Conservation (phyloP, 2,329 filamentous ascomycete genomes). For the Beauveria brongniartii region DNA sequence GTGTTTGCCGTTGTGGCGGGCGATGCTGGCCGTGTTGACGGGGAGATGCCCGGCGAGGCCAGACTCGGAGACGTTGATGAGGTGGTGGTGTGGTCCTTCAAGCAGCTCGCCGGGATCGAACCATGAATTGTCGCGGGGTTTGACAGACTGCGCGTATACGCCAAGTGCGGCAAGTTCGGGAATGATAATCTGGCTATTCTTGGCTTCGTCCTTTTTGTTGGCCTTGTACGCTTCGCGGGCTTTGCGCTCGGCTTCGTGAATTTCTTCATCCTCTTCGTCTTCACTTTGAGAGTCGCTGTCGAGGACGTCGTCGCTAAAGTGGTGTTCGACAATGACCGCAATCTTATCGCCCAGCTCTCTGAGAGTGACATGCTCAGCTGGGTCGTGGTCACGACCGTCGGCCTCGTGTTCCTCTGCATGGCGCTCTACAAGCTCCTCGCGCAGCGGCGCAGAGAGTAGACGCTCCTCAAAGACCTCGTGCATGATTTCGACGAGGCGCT, state of each 20-base stretch:
- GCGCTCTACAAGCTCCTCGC: conserved; percentile 30
- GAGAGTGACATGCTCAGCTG: conserved; percentile 46
- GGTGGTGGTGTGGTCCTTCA: conserved; percentile 55
- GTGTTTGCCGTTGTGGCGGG: conserved; percentile 53
- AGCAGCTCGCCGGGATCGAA: conserved; percentile 40
- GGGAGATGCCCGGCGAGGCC: conserved; percentile 46
- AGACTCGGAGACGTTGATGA: conserved; percentile 62
- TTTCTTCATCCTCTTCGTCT: conserved; percentile 30
- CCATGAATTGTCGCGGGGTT: conserved; percentile 59
- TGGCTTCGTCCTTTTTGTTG: conserved; percentile 40
- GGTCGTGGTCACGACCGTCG: conserved; percentile 32
- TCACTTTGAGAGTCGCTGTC: conserved; percentile 26
- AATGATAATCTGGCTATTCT: conserved; percentile 43
- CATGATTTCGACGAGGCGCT: conserved; percentile 57
- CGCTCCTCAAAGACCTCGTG: conserved; percentile 52
- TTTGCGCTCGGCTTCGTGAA: conserved; percentile 21
- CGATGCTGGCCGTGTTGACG: conserved; percentile 36
- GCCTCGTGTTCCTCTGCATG: conserved; percentile 37
- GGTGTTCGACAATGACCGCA: conserved; percentile 60
- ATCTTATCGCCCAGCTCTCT: conserved; percentile 55
- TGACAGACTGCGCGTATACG: conserved; percentile 63
- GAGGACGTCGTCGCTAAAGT: conserved; percentile 44
- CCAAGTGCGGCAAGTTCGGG: conserved; percentile 58
- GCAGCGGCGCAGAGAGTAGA: conserved; percentile 49
- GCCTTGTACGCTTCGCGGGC: conserved; percentile 46